These are phyloP conservation scores for Thuidium tamariscinum DNA, from an alignment of 225 moss, liverwort and hornwort genomes.

Conservation along the genomic window DNA sequence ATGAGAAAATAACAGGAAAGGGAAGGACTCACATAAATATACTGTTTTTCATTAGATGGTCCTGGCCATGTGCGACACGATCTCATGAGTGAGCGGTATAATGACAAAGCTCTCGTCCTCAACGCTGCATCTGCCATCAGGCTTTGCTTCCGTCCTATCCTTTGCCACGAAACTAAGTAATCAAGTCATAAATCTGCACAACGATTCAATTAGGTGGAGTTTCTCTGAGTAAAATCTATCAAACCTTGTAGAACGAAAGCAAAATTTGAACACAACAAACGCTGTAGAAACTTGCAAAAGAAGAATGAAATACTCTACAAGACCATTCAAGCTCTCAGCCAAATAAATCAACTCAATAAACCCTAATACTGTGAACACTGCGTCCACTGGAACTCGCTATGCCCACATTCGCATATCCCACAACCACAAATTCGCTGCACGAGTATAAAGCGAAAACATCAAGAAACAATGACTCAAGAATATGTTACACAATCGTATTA, in stretches of 20 bases:
- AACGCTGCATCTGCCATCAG: constrained; percentile 38
- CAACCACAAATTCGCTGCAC: background rate
- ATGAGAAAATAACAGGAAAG: background rate
- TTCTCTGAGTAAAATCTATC: background rate
- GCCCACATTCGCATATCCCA: background rate
- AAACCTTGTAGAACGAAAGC: background rate
- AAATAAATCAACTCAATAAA: background rate
- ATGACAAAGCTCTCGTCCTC: constrained; percentile 39
- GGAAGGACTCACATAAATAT: constrained; percentile 39
- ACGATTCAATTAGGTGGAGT: background rate
- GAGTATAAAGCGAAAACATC: background rate
- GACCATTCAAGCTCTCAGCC: background rate
- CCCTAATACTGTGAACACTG: background rate
- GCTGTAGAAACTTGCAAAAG: background rate
- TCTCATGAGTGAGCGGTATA: constrained; percentile 48
- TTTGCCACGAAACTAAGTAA: background rate
- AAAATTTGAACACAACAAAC: background rate
- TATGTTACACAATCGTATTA: background rate
- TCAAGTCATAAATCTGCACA: background rate
- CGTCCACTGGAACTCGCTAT: too few species aligned
- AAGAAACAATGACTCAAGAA: background rate
- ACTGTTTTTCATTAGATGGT: constrained; percentile 39
- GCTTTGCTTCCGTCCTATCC: background rate
- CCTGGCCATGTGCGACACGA: constrained; percentile 58
- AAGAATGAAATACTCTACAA: background rate